These are phyloP conservation scores for Thymus mandschuricus DNA, from an alignment of 257 asterid genomes.

Conservation along the genomic window DNA sequence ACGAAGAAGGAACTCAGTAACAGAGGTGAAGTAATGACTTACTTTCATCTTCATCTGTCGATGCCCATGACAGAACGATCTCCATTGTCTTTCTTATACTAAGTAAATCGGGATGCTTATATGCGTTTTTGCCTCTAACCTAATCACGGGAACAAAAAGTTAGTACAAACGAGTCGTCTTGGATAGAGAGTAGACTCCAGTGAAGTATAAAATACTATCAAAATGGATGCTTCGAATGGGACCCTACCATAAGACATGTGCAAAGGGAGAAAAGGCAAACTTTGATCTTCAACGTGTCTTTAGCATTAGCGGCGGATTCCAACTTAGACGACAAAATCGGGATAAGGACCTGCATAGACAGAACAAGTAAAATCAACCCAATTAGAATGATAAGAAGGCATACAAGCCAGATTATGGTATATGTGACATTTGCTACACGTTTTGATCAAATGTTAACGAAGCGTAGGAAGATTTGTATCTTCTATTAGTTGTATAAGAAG, in stretches of 20 bases:
- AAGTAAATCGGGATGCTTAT: slow-evolving; percentile 50
- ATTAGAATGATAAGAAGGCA: slow-evolving; percentile 14
- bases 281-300: slow-evolving; percentile 64
- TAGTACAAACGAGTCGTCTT: background rate
- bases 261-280: slow-evolving; percentile 78
- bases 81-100: slow-evolving; percentile 55
- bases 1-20: slow-evolving; percentile 25
- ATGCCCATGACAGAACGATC: slow-evolving; percentile 64
- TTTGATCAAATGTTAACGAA: background rate
- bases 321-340: slow-evolving; percentile 64
- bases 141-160: slow-evolving; percentile 31
- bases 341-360: slow-evolving; percentile 71
- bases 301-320: slow-evolving; percentile 55
- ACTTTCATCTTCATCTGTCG: slow-evolving; percentile 69
- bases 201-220: slow-evolving; percentile 8
- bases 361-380: slow-evolving; percentile 24
- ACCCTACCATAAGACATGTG: slow-evolving; percentile 76
- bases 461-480: background rate
- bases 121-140: slow-evolving; percentile 66
- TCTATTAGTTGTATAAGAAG: slow-evolving; percentile 7
- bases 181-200: background rate
- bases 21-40: slow-evolving; percentile 34
- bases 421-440: background rate
- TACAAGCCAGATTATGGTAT: background rate
- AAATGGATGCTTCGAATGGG: slow-evolving; percentile 26